Evolutionary conservation across 495 filamentous ascomycete genomes (phyloP), one percentile per base, ranked within the genome.

Genomic region (Trichoderma orchidacearum): DNA sequence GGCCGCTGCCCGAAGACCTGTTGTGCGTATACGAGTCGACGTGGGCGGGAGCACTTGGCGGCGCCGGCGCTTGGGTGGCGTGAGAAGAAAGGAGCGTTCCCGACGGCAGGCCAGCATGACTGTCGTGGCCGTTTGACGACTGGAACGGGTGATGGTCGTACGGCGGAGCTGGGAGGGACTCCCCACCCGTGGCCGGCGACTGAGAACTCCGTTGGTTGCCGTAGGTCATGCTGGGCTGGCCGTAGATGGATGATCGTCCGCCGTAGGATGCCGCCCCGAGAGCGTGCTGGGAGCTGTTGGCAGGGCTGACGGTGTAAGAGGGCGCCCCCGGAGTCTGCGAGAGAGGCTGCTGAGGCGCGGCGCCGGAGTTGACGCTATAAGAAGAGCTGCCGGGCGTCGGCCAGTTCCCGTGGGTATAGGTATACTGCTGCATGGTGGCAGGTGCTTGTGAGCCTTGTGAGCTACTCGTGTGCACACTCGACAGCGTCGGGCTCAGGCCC

Each of bases 11-110:
- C 17, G 77, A 73, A 9, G 41, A 23, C 15, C 41, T 15, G 18
- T 23, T 27, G 61, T 86, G 78, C 36, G 80, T 73, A 62, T 85
- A 90, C 9, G 70, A 72, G 53, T 89, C 85, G 52, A 83, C 77
- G 5, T 80, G 73, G 28, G 80, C 74, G n/a, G 83, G 68, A 13
- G 82, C 7, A 23, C 25, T 74, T 32, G 79, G 78, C 12, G 81
- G 76, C 5, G 83, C 78, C n/a, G 85, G 70, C 6, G 78, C 74
- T 50, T 83, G 80, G 2, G 77, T 75, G 6, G 70, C 64, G 27
- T n/a, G 7, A 8, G 8, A 7, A 17, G 41, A 9, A 8, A n/a
- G n/a, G n/a, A n/a, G n/a, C n/a, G n/a, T n/a, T n/a, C n/a, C n/a
- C n/a, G n/a, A n/a, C n/a, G 21, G 18, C 41, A 48, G 27, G 21